A percentile compares a stretch with the other conserved stretches of the same genome.
phyloP scores from a whole-genome alignment of 2,329 filamentous ascomycete genomes.

The Coniella vitis region DNA sequence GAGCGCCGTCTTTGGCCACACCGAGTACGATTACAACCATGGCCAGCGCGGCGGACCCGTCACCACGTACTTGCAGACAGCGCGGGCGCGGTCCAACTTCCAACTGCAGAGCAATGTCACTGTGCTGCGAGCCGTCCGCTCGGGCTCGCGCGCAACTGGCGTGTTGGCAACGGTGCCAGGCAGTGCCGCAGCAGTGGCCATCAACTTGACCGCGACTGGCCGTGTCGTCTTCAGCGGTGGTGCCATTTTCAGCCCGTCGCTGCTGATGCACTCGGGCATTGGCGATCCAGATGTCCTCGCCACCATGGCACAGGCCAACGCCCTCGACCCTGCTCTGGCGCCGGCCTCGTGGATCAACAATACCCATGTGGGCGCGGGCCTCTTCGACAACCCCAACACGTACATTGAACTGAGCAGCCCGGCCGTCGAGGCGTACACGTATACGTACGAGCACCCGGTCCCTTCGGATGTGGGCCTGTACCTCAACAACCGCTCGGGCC shows the following conservation, averaged over 20 bases:
- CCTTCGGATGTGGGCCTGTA: conserved; percentile 38
- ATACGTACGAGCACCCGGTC: conserved; percentile 38
- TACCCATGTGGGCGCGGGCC: conserved; percentile 38
- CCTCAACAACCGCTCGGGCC: conserved; percentile 39
- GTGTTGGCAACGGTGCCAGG: conserved; percentile 41
- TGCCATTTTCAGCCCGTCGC: conserved; percentile 25
- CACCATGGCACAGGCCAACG: conserved; percentile 8
- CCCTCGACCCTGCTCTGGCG: conserved; percentile 18
- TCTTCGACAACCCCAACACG: conserved; percentile 52
- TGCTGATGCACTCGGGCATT: conserved; percentile 35
- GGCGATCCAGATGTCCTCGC: conserved; percentile 22
- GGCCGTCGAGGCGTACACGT: conserved; percentile 38
- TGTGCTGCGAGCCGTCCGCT: conserved; percentile 57
- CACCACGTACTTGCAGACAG: conserved; percentile 64
- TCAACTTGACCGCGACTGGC: conserved; percentile 25
- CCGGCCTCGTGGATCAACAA: conserved; percentile 41
- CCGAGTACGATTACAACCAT: conserved; percentile 59
- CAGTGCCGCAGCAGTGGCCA: conserved; percentile 24
- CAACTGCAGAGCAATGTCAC: conserved; percentile 58
- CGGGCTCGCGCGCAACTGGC: conserved; percentile 55
- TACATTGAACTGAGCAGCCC: conserved; percentile 41
- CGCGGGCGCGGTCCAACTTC: conserved; percentile 56
- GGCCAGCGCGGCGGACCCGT: conserved; percentile 65
- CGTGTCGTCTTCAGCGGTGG: conserved; percentile 31
- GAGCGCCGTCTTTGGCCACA: conserved; percentile 57